phyloP scores from a whole-genome alignment of 1,139 yeast species.

The Yamadazyma sp. region DNA sequence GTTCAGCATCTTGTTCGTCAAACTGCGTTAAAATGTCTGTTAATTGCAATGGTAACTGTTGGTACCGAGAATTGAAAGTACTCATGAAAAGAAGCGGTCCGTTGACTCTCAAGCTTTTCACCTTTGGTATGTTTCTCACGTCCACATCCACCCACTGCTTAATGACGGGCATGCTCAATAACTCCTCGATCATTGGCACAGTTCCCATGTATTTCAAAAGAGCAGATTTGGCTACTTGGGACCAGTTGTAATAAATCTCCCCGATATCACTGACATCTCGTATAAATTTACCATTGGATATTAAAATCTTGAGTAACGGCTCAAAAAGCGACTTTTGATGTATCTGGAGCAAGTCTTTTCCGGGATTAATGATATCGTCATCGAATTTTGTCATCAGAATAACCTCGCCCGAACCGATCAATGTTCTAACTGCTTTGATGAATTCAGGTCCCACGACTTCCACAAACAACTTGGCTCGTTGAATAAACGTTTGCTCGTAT shows the following conservation, averaged over 20 bases:
- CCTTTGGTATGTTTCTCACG: slow-evolving; percentile 34
- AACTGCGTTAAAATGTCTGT: slow-evolving; percentile 53
- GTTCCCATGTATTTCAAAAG: slow-evolving; percentile 61
- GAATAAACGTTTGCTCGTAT: slow-evolving; percentile 73
- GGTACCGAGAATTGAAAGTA: slow-evolving; percentile 74
- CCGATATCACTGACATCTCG: slow-evolving; percentile 53
- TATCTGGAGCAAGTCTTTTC: slow-evolving; percentile 58
- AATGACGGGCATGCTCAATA: slow-evolving; percentile 44
- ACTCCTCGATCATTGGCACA: slow-evolving; percentile 33
- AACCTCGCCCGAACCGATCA: slow-evolving; percentile 31
- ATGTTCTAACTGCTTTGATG: slow-evolving; percentile 48
- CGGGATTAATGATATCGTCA: slow-evolving; percentile 59
- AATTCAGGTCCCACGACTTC: slow-evolving; percentile 48
- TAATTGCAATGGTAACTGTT: slow-evolving; percentile 67
- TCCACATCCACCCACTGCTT: slow-evolving; percentile 55
- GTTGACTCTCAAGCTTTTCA: slow-evolving; percentile 49
- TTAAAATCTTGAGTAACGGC: slow-evolving; percentile 44
- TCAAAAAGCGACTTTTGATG: slow-evolving; percentile 58
- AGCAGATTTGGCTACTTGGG: slow-evolving; percentile 48
- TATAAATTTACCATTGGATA: slow-evolving; percentile 65
- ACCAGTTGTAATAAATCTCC: slow-evolving; percentile 66
- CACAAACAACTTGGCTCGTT: slow-evolving; percentile 65
- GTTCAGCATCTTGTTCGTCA: slow-evolving; percentile 55
- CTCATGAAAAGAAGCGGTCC: slow-evolving; percentile 66
- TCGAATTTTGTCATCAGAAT: slow-evolving; percentile 49